These are phyloP conservation scores for Gaeumannomyces tritici DNA, from an alignment of 2,329 filamentous ascomycete species.

Conservation along the genomic window DNA sequence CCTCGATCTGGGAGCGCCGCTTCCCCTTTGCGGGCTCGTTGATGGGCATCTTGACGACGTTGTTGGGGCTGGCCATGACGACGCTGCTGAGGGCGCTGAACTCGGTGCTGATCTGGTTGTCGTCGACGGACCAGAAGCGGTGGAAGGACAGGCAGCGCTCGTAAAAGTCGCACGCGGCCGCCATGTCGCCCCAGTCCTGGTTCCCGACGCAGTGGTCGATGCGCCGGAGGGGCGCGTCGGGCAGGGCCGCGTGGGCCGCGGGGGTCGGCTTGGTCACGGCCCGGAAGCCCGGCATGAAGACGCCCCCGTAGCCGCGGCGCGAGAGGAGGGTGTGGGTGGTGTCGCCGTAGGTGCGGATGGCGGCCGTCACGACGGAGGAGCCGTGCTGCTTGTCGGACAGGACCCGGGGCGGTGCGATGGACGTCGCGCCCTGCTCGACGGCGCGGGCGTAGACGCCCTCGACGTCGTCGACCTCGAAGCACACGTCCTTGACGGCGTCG, in stretches of 20 bases:
- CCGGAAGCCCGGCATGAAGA: conserved; percentile 78
- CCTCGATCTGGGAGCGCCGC: conserved; percentile 89
- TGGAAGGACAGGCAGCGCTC: conserved; percentile 86
- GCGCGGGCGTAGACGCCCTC: conserved; percentile 70
- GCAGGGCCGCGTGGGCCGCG: conserved; percentile 35
- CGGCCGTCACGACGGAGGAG: conserved; percentile 58
- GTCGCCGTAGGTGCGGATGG: conserved; percentile 87
- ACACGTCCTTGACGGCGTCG: conserved; percentile 90
- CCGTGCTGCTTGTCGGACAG: conserved; percentile 51
- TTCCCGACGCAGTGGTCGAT: conserved; percentile 98
- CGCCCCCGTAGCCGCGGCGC: conserved; percentile 57
- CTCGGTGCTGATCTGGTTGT: conserved; percentile 85
- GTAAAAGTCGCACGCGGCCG: conserved; percentile 60
- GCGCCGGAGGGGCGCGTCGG: conserved; percentile 55
- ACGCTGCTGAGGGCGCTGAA: conserved; percentile 82
- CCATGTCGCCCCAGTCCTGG: conserved; percentile 90
- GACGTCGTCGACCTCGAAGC: conserved; percentile 88
- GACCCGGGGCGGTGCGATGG: conserved; percentile 48
- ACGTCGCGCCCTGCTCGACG: conserved; percentile 49
- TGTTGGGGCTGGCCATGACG: conserved; percentile 81
- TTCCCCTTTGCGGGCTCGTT: conserved; percentile 89
- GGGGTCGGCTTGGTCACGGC: conserved; percentile 29
- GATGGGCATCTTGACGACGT: conserved; percentile 94
- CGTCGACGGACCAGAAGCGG: conserved; percentile 95
- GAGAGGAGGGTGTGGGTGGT: conserved; percentile 89